Percentiles rank a stretch among this genome's conserved stretches.
These are phyloP conservation scores for Coprinopsis cinerea DNA, from an alignment of 768 basidiomycete species.

Conservation along the genomic window DNA sequence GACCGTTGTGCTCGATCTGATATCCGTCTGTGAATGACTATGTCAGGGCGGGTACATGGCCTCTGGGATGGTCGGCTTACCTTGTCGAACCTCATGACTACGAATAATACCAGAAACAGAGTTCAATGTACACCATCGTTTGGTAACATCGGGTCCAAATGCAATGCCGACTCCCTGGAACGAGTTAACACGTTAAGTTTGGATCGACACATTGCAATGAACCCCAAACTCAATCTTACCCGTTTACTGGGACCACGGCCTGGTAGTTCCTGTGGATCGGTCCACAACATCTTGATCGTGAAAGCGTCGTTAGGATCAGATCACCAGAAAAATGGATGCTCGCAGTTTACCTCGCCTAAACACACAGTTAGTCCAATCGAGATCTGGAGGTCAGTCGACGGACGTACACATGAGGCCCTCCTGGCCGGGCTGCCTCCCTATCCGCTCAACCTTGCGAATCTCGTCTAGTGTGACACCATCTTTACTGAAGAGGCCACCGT, in stretches of 20 bases:
- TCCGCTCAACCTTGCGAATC: conserved; percentile 79
- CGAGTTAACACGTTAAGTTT: conserved; percentile 12
- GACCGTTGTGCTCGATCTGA: conserved; percentile 88
- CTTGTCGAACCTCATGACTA: conserved; percentile 94
- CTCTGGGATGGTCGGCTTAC: conserved; percentile 29
- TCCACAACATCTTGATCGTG: conserved; percentile 74
- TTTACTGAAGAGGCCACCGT: conserved; percentile 94
- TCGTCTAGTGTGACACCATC: conserved; percentile 95
- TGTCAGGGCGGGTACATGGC: not conserved
- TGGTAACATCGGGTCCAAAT: conserved; percentile 94
- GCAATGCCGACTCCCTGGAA: conserved; percentile 86
- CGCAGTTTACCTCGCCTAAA: conserved; percentile 54
- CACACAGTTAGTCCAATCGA: conserved; percentile 10
- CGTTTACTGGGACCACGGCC: conserved; percentile 97
- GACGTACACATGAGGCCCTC: conserved; percentile 92
- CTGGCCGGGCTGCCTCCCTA: conserved; percentile 88
- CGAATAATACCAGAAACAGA: conserved; percentile 85
- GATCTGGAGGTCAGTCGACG: conserved; percentile 9
- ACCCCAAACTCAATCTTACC: conserved; percentile 35
- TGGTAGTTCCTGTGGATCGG: conserved; percentile 83
- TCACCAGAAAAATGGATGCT: not conserved
- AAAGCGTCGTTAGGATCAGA: conserved; percentile 8
- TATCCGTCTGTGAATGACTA: conserved; percentile 68
- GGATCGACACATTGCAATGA: conserved; percentile 6
- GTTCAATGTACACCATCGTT: conserved; percentile 83